Percentiles rank a stretch among this genome's conserved stretches.
phyloP scores from a whole-genome alignment of 2,329 filamentous ascomycete genomes.

The Akanthomyces muscarius region DNA sequence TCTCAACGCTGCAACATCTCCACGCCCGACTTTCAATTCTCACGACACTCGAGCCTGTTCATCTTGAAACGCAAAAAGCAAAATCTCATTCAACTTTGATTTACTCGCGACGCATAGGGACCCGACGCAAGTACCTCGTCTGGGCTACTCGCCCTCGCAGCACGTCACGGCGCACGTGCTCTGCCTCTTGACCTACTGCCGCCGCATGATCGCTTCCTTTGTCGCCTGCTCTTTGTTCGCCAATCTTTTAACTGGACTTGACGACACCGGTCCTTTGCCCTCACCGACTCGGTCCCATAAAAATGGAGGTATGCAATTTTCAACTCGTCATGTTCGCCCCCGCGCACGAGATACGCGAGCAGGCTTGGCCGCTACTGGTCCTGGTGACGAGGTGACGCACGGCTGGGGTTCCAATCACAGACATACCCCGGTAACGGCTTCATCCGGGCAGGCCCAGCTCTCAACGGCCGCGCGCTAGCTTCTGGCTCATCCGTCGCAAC shows the following conservation, averaged over 20 bases:
- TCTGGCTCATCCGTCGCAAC: neutral
- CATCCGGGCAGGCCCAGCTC: neutral
- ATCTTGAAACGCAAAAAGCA: conserved; percentile 14
- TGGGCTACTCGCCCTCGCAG: neutral
- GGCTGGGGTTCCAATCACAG: conserved; percentile 13
- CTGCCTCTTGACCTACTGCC: conserved; percentile 11
- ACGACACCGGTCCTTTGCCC: conserved; percentile 1
- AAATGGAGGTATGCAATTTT: conserved; percentile 18
- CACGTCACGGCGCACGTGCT: neutral
- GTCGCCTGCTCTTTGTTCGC: conserved; percentile 7
- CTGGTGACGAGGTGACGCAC: conserved; percentile 10
- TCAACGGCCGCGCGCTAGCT: neutral
- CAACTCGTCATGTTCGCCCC: neutral
- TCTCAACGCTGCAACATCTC: conserved; percentile 16
- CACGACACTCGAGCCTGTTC: conserved; percentile 2
- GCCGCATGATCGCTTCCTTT: conserved; percentile 20
- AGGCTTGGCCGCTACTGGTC: neutral
- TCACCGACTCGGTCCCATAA: neutral
- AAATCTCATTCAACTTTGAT: neutral
- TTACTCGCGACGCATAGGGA: neutral
- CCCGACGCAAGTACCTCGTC: neutral
- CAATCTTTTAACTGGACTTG: neutral
- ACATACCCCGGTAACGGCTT: conserved; percentile 12
- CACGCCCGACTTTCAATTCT: neutral
- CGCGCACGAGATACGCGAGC: conserved; percentile 7